Percentiles rank a stretch among this genome's conserved stretches.
Conservation (phyloP, 1,284 basidiomycete species). For the Ustilago cynodontis region DNA sequence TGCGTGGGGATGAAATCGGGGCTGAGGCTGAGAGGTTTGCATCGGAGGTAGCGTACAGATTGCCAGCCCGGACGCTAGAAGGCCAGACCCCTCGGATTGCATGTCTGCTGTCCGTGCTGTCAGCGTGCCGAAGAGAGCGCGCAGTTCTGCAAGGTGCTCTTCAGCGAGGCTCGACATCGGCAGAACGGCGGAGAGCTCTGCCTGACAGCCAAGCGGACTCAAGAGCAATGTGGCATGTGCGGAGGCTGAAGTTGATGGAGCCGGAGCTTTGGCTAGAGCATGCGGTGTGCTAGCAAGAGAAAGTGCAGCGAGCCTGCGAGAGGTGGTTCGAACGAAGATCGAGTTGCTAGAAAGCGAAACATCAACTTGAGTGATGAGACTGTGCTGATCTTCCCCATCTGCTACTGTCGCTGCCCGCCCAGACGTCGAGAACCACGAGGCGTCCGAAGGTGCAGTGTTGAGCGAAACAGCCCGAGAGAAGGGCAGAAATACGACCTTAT, state of each 20-base stretch:
- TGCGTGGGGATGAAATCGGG: neutral
- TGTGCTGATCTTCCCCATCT: constrained; percentile 4
- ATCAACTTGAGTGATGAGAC: constrained; percentile 11
- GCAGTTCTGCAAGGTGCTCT: constrained; percentile 23
- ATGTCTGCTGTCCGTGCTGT: neutral
- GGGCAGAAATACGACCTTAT: constrained; percentile 28
- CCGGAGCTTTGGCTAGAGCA: neutral
- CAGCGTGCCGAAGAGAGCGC: constrained; percentile 5
- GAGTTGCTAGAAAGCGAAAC: constrained; percentile 8
- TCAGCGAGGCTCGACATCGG: constrained; percentile 7
- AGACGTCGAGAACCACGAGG: constrained; percentile 9
- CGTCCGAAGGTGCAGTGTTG: neutral
- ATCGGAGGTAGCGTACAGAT: constrained; percentile 14
- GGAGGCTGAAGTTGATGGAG: neutral
- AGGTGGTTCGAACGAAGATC: constrained; percentile 11
- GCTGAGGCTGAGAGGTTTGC: neutral
- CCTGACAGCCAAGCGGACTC: constrained; percentile 19
- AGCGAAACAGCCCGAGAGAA: neutral
- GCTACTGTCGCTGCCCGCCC: neutral
- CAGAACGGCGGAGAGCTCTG: constrained; percentile 13
- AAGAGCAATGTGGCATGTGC: constrained; percentile 13
- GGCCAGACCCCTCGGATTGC: neutral
- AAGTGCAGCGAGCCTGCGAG: constrained; percentile 21
- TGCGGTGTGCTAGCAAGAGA: constrained; percentile 17
- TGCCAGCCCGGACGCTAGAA: constrained; percentile 30